A percentile compares a stretch with the other conserved stretches of the same genome.
phyloP scores from a whole-genome alignment of 2,329 filamentous ascomycete genomes.

The Teratosphaeria viscida region DNA sequence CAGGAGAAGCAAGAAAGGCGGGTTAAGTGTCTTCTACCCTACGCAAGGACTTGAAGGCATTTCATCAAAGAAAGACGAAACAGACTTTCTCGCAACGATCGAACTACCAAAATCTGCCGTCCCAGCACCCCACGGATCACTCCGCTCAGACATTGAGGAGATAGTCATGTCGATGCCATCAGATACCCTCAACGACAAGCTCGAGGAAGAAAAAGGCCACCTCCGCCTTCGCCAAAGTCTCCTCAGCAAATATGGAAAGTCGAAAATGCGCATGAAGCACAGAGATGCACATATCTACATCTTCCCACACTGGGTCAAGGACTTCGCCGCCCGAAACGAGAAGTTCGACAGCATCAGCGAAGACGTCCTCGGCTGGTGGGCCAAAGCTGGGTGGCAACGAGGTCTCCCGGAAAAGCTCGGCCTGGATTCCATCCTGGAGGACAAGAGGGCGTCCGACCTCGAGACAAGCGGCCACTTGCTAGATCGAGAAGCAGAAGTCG shows the following conservation, averaged over 20 bases:
- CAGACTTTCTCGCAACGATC: conserved; percentile 77
- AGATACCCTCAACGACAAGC: conserved; percentile 75
- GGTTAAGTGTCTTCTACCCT: conserved; percentile 44
- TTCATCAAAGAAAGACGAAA: conserved; percentile 79
- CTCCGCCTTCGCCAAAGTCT: conserved; percentile 68
- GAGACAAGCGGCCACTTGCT: conserved; percentile 1
- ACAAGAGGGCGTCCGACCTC: conserved; percentile 15
- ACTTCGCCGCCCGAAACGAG: conserved; percentile 70
- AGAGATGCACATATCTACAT: conserved; percentile 92
- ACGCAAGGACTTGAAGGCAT: conserved; percentile 72
- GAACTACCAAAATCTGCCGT: conserved; percentile 51
- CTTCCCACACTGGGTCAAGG: conserved; percentile 82
- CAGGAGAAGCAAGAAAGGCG: conserved; percentile 50
- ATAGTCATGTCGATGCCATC: conserved; percentile 80
- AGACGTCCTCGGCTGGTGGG: conserved; percentile 90
- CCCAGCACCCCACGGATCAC: conserved; percentile 50
- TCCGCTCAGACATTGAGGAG: conserved; percentile 61
- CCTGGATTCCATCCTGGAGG: conserved; percentile 55
- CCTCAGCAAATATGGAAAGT: conserved; percentile 60
- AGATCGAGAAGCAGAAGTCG: conserved; percentile 14
- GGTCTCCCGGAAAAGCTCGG: conserved; percentile 70
- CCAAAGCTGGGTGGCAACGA: conserved; percentile 83
- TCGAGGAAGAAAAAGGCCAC: conserved; percentile 63
- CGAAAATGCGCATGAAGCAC: conserved; percentile 73
- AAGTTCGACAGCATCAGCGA: conserved; percentile 80